Base-by-base conservation (phyloP, 306 rosid genomes). In the Dalbergia oliveri region DNA sequence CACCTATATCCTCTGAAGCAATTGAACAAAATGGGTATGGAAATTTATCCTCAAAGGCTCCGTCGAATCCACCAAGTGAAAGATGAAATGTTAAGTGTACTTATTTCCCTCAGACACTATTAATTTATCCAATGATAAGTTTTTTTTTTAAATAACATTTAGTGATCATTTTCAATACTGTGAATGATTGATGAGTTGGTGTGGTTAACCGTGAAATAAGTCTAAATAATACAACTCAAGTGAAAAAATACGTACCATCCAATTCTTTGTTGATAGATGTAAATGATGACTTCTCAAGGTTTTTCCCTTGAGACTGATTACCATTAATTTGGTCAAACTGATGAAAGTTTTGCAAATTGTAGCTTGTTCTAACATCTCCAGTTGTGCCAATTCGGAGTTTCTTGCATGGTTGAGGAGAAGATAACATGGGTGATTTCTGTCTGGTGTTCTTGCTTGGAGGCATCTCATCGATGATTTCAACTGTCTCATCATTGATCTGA, bases 401-500 rank as follows among this genome's bases (percentile, higher is more conserved):
- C 31, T 83, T 78, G 9, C 11, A 14, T 15, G 62, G 71, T 53
- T 45, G 58, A 78, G 66, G 26, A 66, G 7, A 15, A 14, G 18
- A 9, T 5, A 60, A 49, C 47, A 23, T 14, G 50, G 51, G 39
- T 21, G 39, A 35, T 51, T 77, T 71, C 11, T 6, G 19, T 37
- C 58, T 62, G 18, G 88, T 66, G 72, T 78, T 84, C 65, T 78
- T 66, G 69, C 85, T 63, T 23, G 51, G 8, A 34, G 34, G 15
- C 10, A 1, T 57, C 56, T 63, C 74, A 34, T 54, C 57, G 57
- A 64, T 56, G 14, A 10, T 21, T n/a, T 77, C 59, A 72, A 41
- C 49, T 4, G 45, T 37, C 5, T 69, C 78, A 16, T 62, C 81
- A 37, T 10, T 62, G 19, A 53, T 44, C 2, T 76, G 5, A 2